Evolutionary conservation across 2,329 filamentous ascomycete genomes (phyloP), one percentile per base, ranked within the genome.

Genomic region (Calonectria montana): DNA sequence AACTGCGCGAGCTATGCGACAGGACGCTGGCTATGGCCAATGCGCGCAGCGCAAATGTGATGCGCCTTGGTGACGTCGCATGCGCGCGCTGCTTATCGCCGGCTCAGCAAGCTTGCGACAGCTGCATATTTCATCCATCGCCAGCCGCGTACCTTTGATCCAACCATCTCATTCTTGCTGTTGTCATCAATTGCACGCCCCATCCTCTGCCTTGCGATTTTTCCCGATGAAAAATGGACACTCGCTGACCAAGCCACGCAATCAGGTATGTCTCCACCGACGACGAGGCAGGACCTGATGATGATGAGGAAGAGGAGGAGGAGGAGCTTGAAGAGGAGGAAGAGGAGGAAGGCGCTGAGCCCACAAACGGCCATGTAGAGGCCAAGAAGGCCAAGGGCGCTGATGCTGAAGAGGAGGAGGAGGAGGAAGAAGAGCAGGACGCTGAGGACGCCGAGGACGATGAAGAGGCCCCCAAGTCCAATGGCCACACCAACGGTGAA

Each of bases 231-330:
- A 61, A 50, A 27, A 69, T 70, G 71, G 66, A 61, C 18, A 68
- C 61, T 37, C 27, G 68, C 74, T 79, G 65, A 79, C 72, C 65
- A 10, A 59, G 47, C 45, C 53, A 53, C 29, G 57, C 23, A 43
- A 68, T 70, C 18, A 85, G 83, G 78, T 84, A 84, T 66, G 73
- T 80, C 75, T 83, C 78, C 53, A 80, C 80, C 4, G 84, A 83
- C 15, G 84, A 84, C 12, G 83, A 82, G 2, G 83, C 84, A 12
- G 84, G 82, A 18, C 53, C 53, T 23, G 53, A 37, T 2, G 81
- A 80, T 4, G 82, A 81, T 16, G 83, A 83, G 7, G 83, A 81
- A n/a, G 84, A 84, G 7, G 83, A 77, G 1, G 83, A 82, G 0
- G 82, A 77, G 3, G 82, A 81, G 5, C 83, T 81, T 1, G 83